Evolutionary conservation across 2,329 filamentous ascomycete genomes (phyloP), one percentile per base, ranked within the genome.

Genomic region (Penicillium oxalicum): DNA sequence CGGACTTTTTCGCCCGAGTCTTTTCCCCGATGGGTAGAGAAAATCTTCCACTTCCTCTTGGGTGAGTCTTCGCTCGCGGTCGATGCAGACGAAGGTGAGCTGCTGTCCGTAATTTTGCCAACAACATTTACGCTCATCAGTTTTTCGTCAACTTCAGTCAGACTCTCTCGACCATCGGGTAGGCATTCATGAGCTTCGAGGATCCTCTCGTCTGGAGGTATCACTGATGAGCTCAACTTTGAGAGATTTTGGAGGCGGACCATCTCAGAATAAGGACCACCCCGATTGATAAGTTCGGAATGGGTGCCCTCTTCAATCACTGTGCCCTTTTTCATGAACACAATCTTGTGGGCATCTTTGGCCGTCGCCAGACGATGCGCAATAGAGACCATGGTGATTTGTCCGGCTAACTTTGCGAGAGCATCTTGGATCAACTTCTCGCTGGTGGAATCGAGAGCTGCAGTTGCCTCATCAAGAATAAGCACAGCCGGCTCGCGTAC

Each of bases 401-500:
- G 56, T 26, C 55, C 54, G 8, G 63, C 61, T 4, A 65, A 55
- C 40, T 59, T 64, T 26, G 53, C 50, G 39, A 70, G 45, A 1
- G 67, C 62, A 9, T 58, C 57, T 52, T 69, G 65, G 33, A 70
- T 67, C 11, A 66, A 55, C 25, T 60, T 57, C 48, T 70, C 67
- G 33, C 61, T 67, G 0, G 58, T 60, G 8, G 68, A 68, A 49
- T 70, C 67, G 28, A 70, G 54, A 6, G 67, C 60, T 4, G 67
- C 64, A 0, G 67, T 70, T 2, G 67, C 67, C 50, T 70, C 67
- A 42, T 70, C 67, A 4, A 70, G 54, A 12, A 70, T 61, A 3
- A 96, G 77, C 61, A 95, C 76, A 70, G 87, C 88, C 0, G 90
- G 90, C 60, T 94, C 85, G 8, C 85, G 89, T 26, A 95, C 86